A percentile compares a stretch with the other conserved stretches of the same genome.
phyloP scores from a whole-genome alignment of 805 yeast species.

The Lachancea fermentati region DNA sequence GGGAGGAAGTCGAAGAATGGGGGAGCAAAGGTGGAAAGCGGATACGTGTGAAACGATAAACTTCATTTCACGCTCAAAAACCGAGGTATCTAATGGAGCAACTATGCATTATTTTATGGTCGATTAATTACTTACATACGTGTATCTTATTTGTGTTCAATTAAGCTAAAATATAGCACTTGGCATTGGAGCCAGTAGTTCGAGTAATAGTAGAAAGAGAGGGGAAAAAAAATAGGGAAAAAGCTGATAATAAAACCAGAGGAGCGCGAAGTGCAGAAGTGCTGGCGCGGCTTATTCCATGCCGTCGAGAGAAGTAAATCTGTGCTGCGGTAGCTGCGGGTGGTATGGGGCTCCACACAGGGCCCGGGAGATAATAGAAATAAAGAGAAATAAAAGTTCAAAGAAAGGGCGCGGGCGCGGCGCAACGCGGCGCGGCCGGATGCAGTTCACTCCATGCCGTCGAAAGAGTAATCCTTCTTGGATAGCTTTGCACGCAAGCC shows the following conservation, averaged over 20 bases:
- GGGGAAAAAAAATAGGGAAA: not conserved
- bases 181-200: not conserved
- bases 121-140: not conserved
- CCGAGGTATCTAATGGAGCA: too few relatives aligned
- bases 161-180: not conserved
- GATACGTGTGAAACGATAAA: too few relatives aligned
- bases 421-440: not conserved
- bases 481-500: constrained; percentile 57
- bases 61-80: too few relatives aligned
- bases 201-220: not conserved
- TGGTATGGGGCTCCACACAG: not conserved
- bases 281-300: not conserved
- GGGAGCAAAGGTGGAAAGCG: too few relatives aligned
- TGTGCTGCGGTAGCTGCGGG: not conserved
- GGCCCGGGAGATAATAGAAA: too few relatives aligned
- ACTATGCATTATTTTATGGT: not conserved
- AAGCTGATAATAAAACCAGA: not conserved
- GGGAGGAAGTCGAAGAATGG: not conserved
- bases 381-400: too few relatives aligned
- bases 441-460: constrained; percentile 20
- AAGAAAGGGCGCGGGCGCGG: not conserved
- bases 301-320: not conserved
- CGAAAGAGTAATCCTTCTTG: constrained; percentile 54
- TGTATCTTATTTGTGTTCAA: not conserved
- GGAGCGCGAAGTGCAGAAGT: not conserved